phyloP scores from a whole-genome alignment of 192 early-diverging fungal genomes.

The Backusella morwellensis region DNA sequence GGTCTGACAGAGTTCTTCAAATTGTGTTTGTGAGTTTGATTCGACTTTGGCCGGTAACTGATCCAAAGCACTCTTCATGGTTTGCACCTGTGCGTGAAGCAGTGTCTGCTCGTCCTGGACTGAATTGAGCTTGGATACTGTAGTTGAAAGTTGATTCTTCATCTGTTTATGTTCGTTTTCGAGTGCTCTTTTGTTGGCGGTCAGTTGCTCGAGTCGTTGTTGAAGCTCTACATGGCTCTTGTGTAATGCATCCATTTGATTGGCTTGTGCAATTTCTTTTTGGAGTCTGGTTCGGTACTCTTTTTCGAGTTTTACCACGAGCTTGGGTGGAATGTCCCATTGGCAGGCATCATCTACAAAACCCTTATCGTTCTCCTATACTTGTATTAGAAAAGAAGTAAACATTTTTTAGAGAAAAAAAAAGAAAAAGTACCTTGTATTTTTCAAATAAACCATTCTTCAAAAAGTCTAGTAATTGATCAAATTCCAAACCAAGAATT shows the following conservation, averaged over 20 bases:
- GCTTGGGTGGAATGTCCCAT: slow-evolving; percentile 63
- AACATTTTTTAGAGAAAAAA: slow-evolving; percentile 3
- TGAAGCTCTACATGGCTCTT: slow-evolving; percentile 62
- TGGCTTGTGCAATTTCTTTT: slow-evolving; percentile 63
- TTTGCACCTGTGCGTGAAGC: slow-evolving; percentile 49
- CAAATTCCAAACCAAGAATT: slow-evolving; percentile 83
- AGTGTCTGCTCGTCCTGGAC: slow-evolving; percentile 47
- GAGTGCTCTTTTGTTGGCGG: slow-evolving; percentile 55
- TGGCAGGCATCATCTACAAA: slow-evolving; percentile 82
- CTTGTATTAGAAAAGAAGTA: neutral
- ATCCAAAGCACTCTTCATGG: slow-evolving; percentile 55
- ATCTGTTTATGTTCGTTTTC: slow-evolving; percentile 72
- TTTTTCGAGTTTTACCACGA: slow-evolving; percentile 68
- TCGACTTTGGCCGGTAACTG: slow-evolving; percentile 59
- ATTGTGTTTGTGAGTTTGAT: slow-evolving; percentile 55
- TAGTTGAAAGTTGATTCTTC: slow-evolving; percentile 58
- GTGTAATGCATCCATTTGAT: slow-evolving; percentile 57
- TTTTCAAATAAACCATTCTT: slow-evolving; percentile 89
- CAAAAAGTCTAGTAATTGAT: slow-evolving; percentile 84
- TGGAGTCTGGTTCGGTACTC: slow-evolving; percentile 66
- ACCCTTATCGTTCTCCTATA: slow-evolving; percentile 60
- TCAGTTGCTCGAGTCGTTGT: slow-evolving; percentile 55
- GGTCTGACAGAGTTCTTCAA: slow-evolving; percentile 76
- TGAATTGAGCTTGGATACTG: slow-evolving; percentile 48
- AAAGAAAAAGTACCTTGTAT: slow-evolving; percentile 59